Percentiles rank a stretch among this genome's conserved stretches.
Conservation (phyloP, 2,329 filamentous ascomycete species). For the Monosporascus sp. region DNA sequence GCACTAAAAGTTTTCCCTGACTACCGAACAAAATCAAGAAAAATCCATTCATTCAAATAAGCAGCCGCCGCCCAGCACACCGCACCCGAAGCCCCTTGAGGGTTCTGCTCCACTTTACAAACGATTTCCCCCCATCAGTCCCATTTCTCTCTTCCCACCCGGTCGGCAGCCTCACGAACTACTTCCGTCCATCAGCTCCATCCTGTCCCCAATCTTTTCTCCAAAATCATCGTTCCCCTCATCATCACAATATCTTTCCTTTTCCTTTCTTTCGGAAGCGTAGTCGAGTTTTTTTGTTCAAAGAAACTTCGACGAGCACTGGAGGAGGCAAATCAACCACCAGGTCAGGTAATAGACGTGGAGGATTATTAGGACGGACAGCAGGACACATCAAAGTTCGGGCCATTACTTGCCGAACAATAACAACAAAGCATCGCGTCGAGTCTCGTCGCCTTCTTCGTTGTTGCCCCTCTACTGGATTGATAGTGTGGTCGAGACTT, state of each 20-base stretch:
- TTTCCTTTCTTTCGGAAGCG: constrained; percentile 13
- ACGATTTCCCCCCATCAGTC: constrained; percentile 27
- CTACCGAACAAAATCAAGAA: constrained; percentile 1
- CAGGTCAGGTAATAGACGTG: constrained; percentile 26
- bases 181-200: constrained; percentile 27
- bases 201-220: constrained; percentile 30
- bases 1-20: not conserved
- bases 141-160: constrained; percentile 22
- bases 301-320: constrained; percentile 17
- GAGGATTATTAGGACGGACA: constrained; percentile 21
- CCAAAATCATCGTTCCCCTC: constrained; percentile 29
- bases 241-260: constrained; percentile 17
- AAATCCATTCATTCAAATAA: constrained; percentile 24
- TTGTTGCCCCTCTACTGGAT: constrained; percentile 2
- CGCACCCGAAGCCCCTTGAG: constrained; percentile 22
- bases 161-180: constrained; percentile 30
- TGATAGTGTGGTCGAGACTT: not conserved
- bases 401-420: constrained; percentile 12
- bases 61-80: constrained; percentile 26
- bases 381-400: constrained; percentile 11
- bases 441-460: not conserved
- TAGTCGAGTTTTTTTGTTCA: constrained; percentile 19
- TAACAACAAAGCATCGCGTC: constrained; percentile 9
- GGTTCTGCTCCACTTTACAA: constrained; percentile 31
- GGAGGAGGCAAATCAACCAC: constrained; percentile 19